phyloP scores from a whole-genome alignment of 345 rosid species.

The Boechera divaricarpa region DNA sequence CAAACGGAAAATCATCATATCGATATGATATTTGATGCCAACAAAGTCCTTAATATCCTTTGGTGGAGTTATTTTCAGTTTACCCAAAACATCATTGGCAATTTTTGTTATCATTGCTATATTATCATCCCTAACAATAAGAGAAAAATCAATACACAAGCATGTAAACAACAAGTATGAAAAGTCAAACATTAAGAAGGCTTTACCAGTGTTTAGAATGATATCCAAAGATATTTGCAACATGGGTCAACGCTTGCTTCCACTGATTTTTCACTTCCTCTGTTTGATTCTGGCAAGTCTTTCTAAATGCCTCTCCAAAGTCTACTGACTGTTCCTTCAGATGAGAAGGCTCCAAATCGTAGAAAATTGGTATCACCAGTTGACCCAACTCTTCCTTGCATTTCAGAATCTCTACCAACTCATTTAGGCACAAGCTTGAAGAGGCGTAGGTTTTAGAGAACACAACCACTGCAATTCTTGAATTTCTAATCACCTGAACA shows the following conservation, averaged over 20 bases:
- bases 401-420: neutral
- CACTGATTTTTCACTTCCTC: neutral
- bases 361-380: neutral
- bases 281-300: neutral
- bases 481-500: neutral
- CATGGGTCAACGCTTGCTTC: neutral
- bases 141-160: neutral
- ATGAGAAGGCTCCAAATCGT: neutral
- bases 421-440: neutral
- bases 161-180: neutral
- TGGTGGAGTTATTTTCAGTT: neutral
- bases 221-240: neutral
- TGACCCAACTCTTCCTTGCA: neutral
- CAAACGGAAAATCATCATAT: constrained; percentile 5
- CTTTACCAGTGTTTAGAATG: neutral
- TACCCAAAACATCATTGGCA: constrained; percentile 10
- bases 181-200: neutral
- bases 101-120: neutral
- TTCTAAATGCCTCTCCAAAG: neutral
- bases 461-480: neutral
- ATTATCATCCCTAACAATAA: neutral
- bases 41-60: constrained; percentile 7
- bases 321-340: neutral
- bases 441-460: neutral
- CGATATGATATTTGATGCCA: constrained; percentile 21